Conservation (phyloP, 2,329 filamentous ascomycete genomes). For the Fusarium sp. region DNA sequence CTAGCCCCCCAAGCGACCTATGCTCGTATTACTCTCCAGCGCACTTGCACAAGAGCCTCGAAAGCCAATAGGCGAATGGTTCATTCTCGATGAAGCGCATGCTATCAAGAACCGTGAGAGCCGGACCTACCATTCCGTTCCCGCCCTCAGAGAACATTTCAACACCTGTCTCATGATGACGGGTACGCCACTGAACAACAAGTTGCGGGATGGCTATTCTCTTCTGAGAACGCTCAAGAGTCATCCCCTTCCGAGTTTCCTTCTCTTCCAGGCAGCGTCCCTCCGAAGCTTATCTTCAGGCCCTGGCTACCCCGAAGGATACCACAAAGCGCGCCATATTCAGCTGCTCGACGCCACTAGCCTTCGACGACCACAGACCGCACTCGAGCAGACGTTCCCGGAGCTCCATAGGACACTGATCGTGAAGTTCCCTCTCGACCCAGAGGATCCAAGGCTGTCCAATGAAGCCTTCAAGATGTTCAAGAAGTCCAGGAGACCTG, state of each 20-base stretch:
- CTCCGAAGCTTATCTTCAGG: not conserved
- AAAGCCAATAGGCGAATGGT: not conserved
- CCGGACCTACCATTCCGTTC: not conserved
- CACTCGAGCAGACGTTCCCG: not conserved
- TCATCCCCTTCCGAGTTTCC: not conserved
- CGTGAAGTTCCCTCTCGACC: not conserved
- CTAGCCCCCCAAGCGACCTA: not conserved
- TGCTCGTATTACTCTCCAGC: not conserved
- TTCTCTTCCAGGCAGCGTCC: not conserved
- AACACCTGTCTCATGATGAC: not conserved
- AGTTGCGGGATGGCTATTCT: not conserved
- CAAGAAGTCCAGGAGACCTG: not conserved
- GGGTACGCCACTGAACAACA: not conserved
- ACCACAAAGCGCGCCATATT: not conserved
- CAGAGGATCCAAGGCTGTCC: not conserved
- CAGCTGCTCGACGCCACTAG: not conserved
- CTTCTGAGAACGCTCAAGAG: not conserved
- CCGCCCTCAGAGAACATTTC: accelerated
- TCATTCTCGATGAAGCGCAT: not conserved
- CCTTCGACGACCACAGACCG: not conserved
- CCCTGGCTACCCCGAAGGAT: not conserved
- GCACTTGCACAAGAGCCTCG: not conserved
- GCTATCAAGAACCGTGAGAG: not conserved
- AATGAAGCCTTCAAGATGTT: not conserved
- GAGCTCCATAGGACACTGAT: no score